Evolutionary conservation across 805 yeast genomes (phyloP).

Genomic region (Ogataea pini): DNA sequence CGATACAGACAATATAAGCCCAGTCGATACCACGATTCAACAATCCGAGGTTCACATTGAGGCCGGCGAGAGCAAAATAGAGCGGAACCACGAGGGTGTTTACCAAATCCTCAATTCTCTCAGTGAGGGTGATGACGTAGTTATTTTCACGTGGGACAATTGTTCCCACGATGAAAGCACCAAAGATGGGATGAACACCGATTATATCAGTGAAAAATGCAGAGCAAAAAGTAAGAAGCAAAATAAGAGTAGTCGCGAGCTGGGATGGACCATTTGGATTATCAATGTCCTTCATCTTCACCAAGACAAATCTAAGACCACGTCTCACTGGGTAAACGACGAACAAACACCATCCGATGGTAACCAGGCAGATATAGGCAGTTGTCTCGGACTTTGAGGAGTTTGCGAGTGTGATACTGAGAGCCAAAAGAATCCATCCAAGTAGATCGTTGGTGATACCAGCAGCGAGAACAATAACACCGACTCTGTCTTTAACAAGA

Average conservation of each 20-base stretch:
- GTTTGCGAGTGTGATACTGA: slow-evolving; percentile 75
- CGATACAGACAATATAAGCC: slow-evolving; percentile 73
- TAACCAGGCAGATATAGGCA: slow-evolving; percentile 64
- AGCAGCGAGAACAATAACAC: slow-evolving; percentile 73
- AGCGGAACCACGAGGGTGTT: slow-evolving; percentile 71
- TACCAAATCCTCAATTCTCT: slow-evolving; percentile 76
- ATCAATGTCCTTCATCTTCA: slow-evolving; percentile 42
- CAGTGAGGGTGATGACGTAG: slow-evolving; percentile 67
- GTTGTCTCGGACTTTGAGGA: slow-evolving; percentile 68
- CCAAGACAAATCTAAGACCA: slow-evolving; percentile 45
- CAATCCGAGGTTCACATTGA: slow-evolving; percentile 65
- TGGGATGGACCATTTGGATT: slow-evolving; percentile 66
- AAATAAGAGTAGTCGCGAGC: slow-evolving; percentile 53
- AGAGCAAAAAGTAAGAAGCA: slow-evolving; percentile 59
- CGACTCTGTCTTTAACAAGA: slow-evolving; percentile 70
- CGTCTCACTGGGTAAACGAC: slow-evolving; percentile 58
- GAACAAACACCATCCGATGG: slow-evolving; percentile 68
- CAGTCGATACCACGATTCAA: slow-evolving; percentile 68
- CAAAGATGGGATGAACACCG: slow-evolving; percentile 86
- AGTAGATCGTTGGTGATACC: slow-evolving; percentile 78
- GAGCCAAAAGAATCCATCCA: slow-evolving; percentile 80
- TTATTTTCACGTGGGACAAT: slow-evolving; percentile 77
- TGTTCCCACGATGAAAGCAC: slow-evolving; percentile 77
- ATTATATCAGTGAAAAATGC: slow-evolving; percentile 81
- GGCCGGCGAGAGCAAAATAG: slow-evolving; percentile 79